These are phyloP conservation scores for Colletotrichum eleusines DNA, from an alignment of 2,329 filamentous ascomycete genomes.

Conservation along the genomic window DNA sequence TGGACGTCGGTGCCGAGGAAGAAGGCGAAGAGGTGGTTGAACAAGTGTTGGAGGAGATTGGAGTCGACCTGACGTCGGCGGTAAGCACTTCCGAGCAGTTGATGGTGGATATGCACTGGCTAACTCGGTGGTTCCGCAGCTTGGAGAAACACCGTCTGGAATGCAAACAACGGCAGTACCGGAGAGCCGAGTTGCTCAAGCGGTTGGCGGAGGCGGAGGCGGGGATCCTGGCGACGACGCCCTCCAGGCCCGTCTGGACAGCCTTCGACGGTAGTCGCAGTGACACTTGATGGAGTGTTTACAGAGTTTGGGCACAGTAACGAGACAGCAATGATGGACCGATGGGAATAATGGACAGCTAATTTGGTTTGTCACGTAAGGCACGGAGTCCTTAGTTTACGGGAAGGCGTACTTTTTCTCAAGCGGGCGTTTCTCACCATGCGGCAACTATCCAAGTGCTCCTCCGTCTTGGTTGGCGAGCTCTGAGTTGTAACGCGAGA, in stretches of 20 bases:
- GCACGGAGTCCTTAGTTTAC: constrained; percentile 23
- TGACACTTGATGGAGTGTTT: background rate
- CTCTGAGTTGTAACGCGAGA: constrained; percentile 16
- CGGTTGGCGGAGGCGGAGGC: constrained; percentile 76
- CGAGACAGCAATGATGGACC: constrained; percentile 26
- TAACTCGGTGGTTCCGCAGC: constrained; percentile 63
- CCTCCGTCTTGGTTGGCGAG: constrained; percentile 2
- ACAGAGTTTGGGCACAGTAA: constrained; percentile 9
- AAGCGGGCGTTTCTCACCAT: constrained; percentile 13
- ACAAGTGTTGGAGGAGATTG: constrained; percentile 96
- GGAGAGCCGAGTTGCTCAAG: constrained; percentile 86
- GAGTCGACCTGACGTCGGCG: constrained; percentile 89
- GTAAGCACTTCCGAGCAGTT: constrained; percentile 65
- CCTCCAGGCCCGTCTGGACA: constrained; percentile 92
- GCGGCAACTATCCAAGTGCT: constrained; percentile 8
- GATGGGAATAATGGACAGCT: constrained; percentile 22
- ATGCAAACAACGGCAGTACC: constrained; percentile 79
- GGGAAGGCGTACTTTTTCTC: constrained; percentile 35
- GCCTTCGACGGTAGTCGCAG: constrained; percentile 70
- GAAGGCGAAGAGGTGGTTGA: constrained; percentile 98
- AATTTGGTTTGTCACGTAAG: constrained; percentile 38
- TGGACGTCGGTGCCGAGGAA: constrained; percentile 89
- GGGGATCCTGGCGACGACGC: constrained; percentile 86
- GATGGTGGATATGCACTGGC: constrained; percentile 16
- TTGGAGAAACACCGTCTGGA: constrained; percentile 91